Percentiles rank a stretch among this genome's conserved stretches.
Conservation (phyloP, 345 rosid genomes). For the Euphorbia peplus region DNA sequence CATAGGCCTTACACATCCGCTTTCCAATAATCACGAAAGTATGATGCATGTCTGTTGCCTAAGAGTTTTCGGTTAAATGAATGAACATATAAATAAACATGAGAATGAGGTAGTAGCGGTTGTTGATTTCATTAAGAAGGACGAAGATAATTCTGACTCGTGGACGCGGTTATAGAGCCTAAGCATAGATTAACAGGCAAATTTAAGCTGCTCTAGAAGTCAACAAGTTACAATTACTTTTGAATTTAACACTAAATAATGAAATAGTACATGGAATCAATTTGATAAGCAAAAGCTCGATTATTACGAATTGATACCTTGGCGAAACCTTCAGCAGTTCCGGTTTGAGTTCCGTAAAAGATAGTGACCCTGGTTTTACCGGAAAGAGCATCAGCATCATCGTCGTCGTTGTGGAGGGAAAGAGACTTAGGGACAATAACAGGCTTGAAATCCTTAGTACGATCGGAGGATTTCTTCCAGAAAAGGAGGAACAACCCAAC, state of each 20-base stretch:
- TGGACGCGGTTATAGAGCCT: too few relatives aligned
- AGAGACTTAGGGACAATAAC: constrained; percentile 47
- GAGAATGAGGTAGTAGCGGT: neutral
- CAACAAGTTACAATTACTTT: neutral
- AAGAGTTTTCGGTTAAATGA: too few relatives aligned
- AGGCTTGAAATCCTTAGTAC: constrained; percentile 46
- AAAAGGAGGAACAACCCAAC: constrained; percentile 50
- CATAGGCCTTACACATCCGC: neutral
- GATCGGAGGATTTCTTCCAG: constrained; percentile 57
- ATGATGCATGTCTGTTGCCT: neutral
- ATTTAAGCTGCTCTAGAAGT: too few relatives aligned
- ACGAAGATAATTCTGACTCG: neutral
- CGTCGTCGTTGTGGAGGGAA: constrained; percentile 27
- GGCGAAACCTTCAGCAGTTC: constrained; percentile 97
- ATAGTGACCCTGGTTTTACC: constrained; percentile 72
- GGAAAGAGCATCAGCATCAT: constrained; percentile 17
- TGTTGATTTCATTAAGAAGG: neutral
- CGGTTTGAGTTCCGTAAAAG: constrained; percentile 94
- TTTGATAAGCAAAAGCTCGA: too few relatives aligned
- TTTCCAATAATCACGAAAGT: constrained; percentile 1
- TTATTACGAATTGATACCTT: too few relatives aligned
- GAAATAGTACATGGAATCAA: neutral
- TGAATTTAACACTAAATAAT: too few relatives aligned
- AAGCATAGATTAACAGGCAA: neutral
- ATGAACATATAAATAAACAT: too few relatives aligned